Evolutionary conservation across 345 rosid genomes (phyloP).

Genomic region (Cardamine resedifolia): DNA sequence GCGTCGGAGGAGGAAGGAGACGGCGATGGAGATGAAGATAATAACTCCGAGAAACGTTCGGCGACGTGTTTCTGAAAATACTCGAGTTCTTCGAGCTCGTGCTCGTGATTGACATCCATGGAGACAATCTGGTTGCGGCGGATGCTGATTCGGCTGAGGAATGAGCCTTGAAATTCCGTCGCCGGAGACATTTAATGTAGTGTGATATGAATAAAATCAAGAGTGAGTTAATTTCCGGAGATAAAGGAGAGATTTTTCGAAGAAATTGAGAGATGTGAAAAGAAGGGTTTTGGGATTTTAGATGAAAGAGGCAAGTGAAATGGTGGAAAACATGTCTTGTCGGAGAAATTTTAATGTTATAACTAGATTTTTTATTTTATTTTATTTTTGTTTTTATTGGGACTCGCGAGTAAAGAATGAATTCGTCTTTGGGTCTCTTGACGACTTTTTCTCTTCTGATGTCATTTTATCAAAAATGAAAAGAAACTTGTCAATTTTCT

Average conservation of each 20-base stretch:
- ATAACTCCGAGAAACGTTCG: conserved; percentile 64
- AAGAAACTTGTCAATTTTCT: not conserved
- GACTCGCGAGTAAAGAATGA: conserved; percentile 16
- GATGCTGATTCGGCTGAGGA: conserved; percentile 85
- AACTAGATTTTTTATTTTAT: not conserved
- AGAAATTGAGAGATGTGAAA: not conserved
- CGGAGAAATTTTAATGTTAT: conserved; percentile 20
- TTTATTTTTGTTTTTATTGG: not conserved
- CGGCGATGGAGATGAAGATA: conserved; percentile 39
- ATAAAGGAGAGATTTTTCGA: conserved; percentile 27
- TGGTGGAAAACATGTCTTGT: conserved; percentile 39
- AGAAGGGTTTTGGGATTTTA: conserved; percentile 7
- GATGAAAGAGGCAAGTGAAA: conserved; percentile 2
- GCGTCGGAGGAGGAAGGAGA: not conserved
- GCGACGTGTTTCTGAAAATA: conserved; percentile 68
- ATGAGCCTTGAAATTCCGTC: conserved; percentile 68
- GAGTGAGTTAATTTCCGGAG: not conserved
- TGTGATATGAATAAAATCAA: conserved; percentile 1
- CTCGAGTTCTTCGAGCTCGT: conserved; percentile 81
- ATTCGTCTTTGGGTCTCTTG: conserved; percentile 19
- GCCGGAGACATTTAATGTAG: conserved; percentile 48
- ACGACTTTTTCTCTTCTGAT: not conserved
- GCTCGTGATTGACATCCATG: conserved; percentile 81
- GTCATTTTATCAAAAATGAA: not conserved
- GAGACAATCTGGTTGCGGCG: conserved; percentile 79